Percentiles rank a stretch among this genome's conserved stretches.
phyloP scores from a whole-genome alignment of 495 filamentous ascomycete species.

The Trichodelitschia bisporula region DNA sequence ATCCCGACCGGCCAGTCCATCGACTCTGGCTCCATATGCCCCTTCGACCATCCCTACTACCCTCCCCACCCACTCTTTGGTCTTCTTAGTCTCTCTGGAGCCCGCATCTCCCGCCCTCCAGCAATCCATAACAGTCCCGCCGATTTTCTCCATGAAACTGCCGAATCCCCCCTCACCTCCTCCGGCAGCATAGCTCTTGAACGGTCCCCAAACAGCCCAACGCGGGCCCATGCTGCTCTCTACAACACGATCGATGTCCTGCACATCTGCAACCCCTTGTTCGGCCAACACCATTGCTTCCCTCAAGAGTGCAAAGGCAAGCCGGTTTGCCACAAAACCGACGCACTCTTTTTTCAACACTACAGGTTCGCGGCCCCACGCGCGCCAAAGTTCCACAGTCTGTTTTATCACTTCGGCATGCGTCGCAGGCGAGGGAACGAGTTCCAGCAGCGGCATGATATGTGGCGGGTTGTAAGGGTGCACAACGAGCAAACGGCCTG shows the following conservation, averaged over 20 bases:
- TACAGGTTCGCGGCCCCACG: constrained; percentile 24
- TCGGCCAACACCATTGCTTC: constrained; percentile 14
- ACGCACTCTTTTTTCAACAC: constrained; percentile 24
- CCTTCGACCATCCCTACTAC: background rate
- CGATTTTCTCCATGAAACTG: constrained; percentile 31
- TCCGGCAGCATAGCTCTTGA: constrained; percentile 35
- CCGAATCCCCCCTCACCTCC: constrained; percentile 28
- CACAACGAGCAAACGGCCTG: constrained; percentile 23
- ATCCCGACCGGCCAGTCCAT: background rate
- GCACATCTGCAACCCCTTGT: constrained; percentile 10
- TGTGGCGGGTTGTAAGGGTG: constrained; percentile 42
- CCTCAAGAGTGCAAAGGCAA: constrained; percentile 16
- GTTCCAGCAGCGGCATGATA: constrained; percentile 35
- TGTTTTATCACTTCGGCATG: constrained; percentile 11
- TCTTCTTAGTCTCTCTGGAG: constrained; percentile 4
- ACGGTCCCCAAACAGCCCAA: constrained; percentile 32
- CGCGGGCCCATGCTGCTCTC: constrained; percentile 26
- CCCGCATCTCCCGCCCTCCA: constrained; percentile 25
- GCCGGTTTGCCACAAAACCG: constrained; percentile 16
- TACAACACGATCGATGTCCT: constrained; percentile 17
- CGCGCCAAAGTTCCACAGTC: constrained; percentile 24
- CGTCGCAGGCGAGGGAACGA: constrained; percentile 25
- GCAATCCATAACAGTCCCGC: constrained; percentile 26
- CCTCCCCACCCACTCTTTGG: constrained; percentile 19
- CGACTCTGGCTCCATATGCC: background rate